phyloP scores from a whole-genome alignment of 352 stramenopile genomes.

The Pythium graminicola region DNA sequence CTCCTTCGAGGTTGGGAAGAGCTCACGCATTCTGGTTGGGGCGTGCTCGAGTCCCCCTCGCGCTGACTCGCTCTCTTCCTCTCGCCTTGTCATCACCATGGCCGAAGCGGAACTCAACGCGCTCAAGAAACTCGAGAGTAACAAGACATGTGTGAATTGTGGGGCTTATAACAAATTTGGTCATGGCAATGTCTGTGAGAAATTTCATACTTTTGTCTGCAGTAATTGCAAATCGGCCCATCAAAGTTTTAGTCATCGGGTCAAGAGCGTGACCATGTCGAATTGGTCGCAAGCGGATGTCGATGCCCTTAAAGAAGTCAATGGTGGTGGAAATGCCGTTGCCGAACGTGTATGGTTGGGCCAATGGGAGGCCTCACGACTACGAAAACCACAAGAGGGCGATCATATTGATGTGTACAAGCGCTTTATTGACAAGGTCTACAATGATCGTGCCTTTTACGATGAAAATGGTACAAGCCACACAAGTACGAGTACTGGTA shows the following conservation, averaged over 20 bases:
- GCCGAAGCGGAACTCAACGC: slow-evolving; percentile 71
- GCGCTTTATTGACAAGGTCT: slow-evolving; percentile 77
- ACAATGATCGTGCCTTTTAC: slow-evolving; percentile 79
- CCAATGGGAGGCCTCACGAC: slow-evolving; percentile 59
- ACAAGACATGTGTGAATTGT: slow-evolving; percentile 85
- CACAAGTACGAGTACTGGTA: not conserved
- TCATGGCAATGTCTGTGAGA: slow-evolving; percentile 90
- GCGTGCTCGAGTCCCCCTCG: not conserved
- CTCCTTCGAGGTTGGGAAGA: slow-evolving; percentile 1
- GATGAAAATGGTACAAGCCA: slow-evolving; percentile 31
- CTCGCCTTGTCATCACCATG: slow-evolving; percentile 7
- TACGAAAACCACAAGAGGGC: slow-evolving; percentile 65
- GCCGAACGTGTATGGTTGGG: slow-evolving; percentile 83
- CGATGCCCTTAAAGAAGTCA: slow-evolving; percentile 75
- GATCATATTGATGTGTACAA: slow-evolving; percentile 84
- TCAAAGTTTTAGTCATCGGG: slow-evolving; percentile 91
- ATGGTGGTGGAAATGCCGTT: slow-evolving; percentile 85
- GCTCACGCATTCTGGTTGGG: not conserved
- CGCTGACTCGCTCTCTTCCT: slow-evolving; percentile 9
- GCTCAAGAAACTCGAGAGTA: slow-evolving; percentile 77
- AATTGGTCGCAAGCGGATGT: slow-evolving; percentile 92
- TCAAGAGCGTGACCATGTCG: slow-evolving; percentile 94
- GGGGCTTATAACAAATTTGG: slow-evolving; percentile 86
- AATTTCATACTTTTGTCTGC: slow-evolving; percentile 92
- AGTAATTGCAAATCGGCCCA: slow-evolving; percentile 94